A percentile compares a stretch with the other conserved stretches of the same genome.
Conservation (phyloP, 192 early-diverging fungal species). For the Linnemannia exigua region DNA sequence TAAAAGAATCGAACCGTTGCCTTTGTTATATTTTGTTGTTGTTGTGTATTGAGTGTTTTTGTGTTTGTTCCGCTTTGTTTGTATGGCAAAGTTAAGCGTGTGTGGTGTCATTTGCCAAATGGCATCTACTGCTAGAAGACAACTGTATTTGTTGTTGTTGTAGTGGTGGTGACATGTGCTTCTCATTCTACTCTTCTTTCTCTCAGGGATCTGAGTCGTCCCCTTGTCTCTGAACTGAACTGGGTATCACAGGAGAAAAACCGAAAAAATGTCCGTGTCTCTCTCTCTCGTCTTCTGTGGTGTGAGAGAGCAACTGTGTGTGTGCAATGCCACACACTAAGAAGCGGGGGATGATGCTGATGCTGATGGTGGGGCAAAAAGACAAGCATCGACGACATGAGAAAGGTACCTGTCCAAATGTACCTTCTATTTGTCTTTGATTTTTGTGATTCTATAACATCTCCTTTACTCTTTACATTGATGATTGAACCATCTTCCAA, state of each 20-base stretch:
- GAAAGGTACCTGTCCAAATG: not conserved
- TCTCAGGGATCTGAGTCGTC: constrained; percentile 3
- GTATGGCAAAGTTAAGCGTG: not conserved
- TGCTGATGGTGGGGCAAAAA: not conserved
- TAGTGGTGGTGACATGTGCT: constrained; percentile 17
- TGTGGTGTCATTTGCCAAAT: constrained; percentile 2
- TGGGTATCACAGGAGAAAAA: not conserved
- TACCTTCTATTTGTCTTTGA: not conserved
- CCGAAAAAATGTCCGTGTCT: not conserved
- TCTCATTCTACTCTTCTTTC: not conserved
- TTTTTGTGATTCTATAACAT: not conserved
- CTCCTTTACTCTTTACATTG: not conserved
- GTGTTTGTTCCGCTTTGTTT: no score
- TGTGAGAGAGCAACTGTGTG: not conserved
- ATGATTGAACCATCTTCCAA: not conserved
- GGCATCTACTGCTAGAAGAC: not conserved
- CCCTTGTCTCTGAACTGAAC: not conserved
- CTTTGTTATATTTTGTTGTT: not conserved
- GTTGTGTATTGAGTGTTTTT: no score
- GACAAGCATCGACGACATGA: not conserved
- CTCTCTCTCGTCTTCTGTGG: not conserved
- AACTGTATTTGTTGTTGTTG: not conserved
- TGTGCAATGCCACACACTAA: not conserved
- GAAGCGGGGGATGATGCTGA: not conserved
- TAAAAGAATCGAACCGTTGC: not conserved